These are phyloP conservation scores for Fusarium ramigenum DNA, from an alignment of 2,329 filamentous ascomycete genomes.

Conservation along the genomic window DNA sequence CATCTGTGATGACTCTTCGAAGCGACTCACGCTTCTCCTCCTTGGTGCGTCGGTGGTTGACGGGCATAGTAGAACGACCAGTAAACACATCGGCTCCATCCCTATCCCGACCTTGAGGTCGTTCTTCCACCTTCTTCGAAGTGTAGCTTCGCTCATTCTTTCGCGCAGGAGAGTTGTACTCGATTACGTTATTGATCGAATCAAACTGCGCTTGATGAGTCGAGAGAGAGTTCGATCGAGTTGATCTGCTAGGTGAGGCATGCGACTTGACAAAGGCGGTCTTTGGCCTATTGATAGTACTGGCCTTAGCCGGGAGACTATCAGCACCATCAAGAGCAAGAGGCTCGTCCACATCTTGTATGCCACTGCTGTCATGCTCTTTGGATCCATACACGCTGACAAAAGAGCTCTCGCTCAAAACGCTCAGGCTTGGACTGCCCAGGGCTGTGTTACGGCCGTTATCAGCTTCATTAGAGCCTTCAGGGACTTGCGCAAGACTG, in stretches of 20 bases:
- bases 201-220: constrained; percentile 51
- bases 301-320: constrained; percentile 24
- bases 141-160: constrained; percentile 54
- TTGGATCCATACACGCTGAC: constrained; percentile 69
- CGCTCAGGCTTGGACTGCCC: constrained; percentile 68
- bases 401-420: constrained; percentile 75
- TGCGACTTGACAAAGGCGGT: constrained; percentile 33
- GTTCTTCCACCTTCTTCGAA: constrained; percentile 44
- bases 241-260: constrained; percentile 11
- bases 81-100: constrained; percentile 25
- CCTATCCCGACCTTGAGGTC: constrained; percentile 44
- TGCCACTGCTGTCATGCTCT: constrained; percentile 37
- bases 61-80: constrained; percentile 24
- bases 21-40: constrained; percentile 60
- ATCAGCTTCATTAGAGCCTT: constrained; percentile 46
- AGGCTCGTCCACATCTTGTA: constrained; percentile 45
- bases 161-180: constrained; percentile 60
- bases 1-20: constrained; percentile 60
- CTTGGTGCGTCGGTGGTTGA: constrained; percentile 45
- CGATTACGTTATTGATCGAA: constrained; percentile 58
- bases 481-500: constrained; percentile 59
- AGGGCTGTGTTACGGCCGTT: constrained; percentile 48
- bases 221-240: constrained; percentile 46
- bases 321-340: constrained; percentile 43
- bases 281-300: constrained; percentile 32